A percentile compares a stretch with the other conserved stretches of the same genome.
phyloP scores from a whole-genome alignment of 257 asterid genomes.

The Ilex asprella region DNA sequence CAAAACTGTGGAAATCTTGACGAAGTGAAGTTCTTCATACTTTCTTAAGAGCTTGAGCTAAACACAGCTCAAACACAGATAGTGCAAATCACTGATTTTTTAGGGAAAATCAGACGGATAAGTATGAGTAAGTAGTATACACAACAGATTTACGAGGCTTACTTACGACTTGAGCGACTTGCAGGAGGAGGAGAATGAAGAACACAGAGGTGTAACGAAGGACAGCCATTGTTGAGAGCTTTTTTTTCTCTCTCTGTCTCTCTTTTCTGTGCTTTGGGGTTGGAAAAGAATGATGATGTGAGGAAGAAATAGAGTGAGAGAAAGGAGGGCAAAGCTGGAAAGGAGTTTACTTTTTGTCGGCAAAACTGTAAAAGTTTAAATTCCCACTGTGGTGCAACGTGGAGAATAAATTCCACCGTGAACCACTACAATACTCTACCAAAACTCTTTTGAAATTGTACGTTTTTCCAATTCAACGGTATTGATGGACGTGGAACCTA shows the following conservation, averaged over 20 bases:
- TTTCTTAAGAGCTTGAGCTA: no score
- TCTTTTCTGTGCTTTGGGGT: not conserved
- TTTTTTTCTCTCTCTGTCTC: not conserved
- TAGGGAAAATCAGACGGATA: not conserved
- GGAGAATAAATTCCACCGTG: no score
- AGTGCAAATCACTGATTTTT: not conserved
- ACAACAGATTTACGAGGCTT: not conserved
- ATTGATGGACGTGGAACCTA: no score
- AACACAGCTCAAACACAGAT: no score
- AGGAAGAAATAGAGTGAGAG: not conserved
- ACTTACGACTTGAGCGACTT: not conserved
- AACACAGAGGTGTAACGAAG: slow-evolving; percentile 1
- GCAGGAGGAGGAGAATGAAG: slow-evolving; percentile 7
- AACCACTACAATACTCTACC: no score
- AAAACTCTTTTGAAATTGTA: no score
- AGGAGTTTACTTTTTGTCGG: not conserved
- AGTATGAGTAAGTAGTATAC: no score
- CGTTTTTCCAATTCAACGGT: no score
- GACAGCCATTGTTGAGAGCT: slow-evolving; percentile 11
- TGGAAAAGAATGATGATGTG: not conserved
- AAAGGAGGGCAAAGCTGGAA: not conserved
- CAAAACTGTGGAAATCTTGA: no score
- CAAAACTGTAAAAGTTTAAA: no score
- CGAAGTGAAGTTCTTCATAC: no score
- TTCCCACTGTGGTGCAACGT: no score